Evolutionary conservation across 805 yeast genomes (phyloP).

Genomic region (Tetrapisispora iriomotensis): DNA sequence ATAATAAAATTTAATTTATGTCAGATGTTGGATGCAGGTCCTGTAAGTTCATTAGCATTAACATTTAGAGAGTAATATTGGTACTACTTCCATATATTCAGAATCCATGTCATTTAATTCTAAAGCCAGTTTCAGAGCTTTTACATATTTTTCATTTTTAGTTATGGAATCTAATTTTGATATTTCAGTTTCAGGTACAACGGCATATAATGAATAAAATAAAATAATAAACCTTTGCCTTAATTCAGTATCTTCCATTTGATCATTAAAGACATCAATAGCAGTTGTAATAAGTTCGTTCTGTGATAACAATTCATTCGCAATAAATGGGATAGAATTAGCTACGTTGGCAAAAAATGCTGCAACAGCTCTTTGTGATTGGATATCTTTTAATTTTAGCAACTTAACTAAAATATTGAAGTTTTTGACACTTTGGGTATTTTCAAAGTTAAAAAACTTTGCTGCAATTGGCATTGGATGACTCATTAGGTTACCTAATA

Average conservation of each 20-base stretch:
- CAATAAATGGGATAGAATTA: slow-evolving; percentile 29
- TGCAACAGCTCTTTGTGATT: slow-evolving; percentile 35
- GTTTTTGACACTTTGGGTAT: slow-evolving; percentile 29
- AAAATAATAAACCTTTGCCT: slow-evolving; percentile 29
- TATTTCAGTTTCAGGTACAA: slow-evolving; percentile 9
- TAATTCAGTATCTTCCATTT: slow-evolving; percentile 23
- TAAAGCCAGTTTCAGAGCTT: slow-evolving; percentile 13
- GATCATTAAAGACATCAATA: slow-evolving; percentile 18
- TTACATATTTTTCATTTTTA: slow-evolving; percentile 7
- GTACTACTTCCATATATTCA: slow-evolving; percentile 15
- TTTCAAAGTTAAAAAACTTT: slow-evolving; percentile 48
- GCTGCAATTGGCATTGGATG: slow-evolving; percentile 33
- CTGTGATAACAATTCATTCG: slow-evolving; percentile 23
- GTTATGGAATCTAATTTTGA: slow-evolving; percentile 1
- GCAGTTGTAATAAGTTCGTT: slow-evolving; percentile 21
- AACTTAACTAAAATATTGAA: slow-evolving; percentile 35
- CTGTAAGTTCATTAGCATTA: not conserved
- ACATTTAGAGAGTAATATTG: slow-evolving; percentile 1
- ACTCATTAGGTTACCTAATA: slow-evolving; percentile 49
- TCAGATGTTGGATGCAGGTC: no score
- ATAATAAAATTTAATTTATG: not conserved
- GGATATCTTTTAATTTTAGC: slow-evolving; percentile 30
- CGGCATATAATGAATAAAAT: slow-evolving; percentile 22
- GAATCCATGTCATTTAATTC: slow-evolving; percentile 9
- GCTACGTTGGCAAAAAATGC: slow-evolving; percentile 31